These are phyloP conservation scores for Eremothecium sinecaudum DNA, from an alignment of 1,139 yeast species.

Conservation along the genomic window DNA sequence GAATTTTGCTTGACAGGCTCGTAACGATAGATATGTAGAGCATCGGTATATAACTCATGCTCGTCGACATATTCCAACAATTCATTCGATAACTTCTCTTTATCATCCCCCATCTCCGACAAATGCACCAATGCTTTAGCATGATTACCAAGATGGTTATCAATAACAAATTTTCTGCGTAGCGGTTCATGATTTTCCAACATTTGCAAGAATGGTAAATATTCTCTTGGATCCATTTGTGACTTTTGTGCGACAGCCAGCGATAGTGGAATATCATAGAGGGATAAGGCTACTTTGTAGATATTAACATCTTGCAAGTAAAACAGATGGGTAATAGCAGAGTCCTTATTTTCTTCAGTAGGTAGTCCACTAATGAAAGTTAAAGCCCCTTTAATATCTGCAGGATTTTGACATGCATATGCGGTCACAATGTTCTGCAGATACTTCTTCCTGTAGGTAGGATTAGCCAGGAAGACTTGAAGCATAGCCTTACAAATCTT, in stretches of 20 bases:
- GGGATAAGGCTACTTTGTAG: conserved; percentile 70
- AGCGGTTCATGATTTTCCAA: conserved; percentile 58
- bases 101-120: conserved; percentile 39
- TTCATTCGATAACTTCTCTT: conserved; percentile 43
- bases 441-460: conserved; percentile 48
- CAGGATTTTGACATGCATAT: conserved; percentile 84
- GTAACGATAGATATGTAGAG: conserved; percentile 54
- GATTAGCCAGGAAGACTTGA: conserved; percentile 40
- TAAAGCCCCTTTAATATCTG: conserved; percentile 71
- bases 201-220: conserved; percentile 80
- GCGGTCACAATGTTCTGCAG: conserved; percentile 81
- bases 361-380: conserved; percentile 43
- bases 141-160: conserved; percentile 60
- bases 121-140: conserved; percentile 63
- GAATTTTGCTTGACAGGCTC: conserved; percentile 45
- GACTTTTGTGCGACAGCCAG: conserved; percentile 88
- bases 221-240: conserved; percentile 96
- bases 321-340: conserved; percentile 69
- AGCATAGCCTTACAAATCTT: conserved; percentile 66
- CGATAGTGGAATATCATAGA: conserved; percentile 75
- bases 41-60: conserved; percentile 68
- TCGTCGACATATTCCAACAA: conserved; percentile 57
- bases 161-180: conserved; percentile 69
- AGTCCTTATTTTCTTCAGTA: conserved; percentile 47
- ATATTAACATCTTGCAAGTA: conserved; percentile 82